Base-by-base conservation (phyloP, 129 eudicot genomes). In the Helichrysum umbraculigerum region DNA sequence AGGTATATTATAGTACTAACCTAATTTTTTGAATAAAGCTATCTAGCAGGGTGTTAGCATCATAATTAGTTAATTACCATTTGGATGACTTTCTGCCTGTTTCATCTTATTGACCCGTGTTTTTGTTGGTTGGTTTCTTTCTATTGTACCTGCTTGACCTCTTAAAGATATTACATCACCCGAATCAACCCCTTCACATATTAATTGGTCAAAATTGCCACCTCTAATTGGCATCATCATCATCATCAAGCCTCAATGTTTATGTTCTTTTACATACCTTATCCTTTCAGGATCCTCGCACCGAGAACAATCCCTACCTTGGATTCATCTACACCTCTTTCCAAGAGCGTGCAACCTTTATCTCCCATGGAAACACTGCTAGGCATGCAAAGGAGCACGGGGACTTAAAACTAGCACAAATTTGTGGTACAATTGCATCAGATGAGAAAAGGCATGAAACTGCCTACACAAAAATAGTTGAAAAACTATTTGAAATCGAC, bases 371-470 rank as follows among this genome's bases (percentile, higher is more conserved):
- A 11, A 93, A 93, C 92, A 93, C 97, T 3, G 98, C 98, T 44
- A 73, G 97, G 11, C 97, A 71, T 20, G 98, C 98, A 9, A 83
- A 89, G 84, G 88, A 85, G 20, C 86, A 83, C 0, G 97, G 97
- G 12, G 92, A 90, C 61, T 5, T 85, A 6, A 90, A 93, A 41
- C 84, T 93, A 44, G 98, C 98, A 22, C 97, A 88, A 68, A 85
- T 93, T 6, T 93, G 98, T 34, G 98, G 97, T 7, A 88, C 77
- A 19, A 93, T 93, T 37, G 98, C 98, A n/a, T 41, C 98, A 2
- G 98, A 93, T 29, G 98, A 93, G 80, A 93, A 87, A 80, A 91
- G 97, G 41, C 98, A 93, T 15, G 98, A 90, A 83, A 90, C 91
- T 0, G 98, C 98, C 0, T 93, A 93, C 87, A 90, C 97, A 57